A percentile compares a stretch with the other conserved stretches of the same genome.
phyloP scores from a whole-genome alignment of 805 yeast genomes.

The Spathaspora boniae region DNA sequence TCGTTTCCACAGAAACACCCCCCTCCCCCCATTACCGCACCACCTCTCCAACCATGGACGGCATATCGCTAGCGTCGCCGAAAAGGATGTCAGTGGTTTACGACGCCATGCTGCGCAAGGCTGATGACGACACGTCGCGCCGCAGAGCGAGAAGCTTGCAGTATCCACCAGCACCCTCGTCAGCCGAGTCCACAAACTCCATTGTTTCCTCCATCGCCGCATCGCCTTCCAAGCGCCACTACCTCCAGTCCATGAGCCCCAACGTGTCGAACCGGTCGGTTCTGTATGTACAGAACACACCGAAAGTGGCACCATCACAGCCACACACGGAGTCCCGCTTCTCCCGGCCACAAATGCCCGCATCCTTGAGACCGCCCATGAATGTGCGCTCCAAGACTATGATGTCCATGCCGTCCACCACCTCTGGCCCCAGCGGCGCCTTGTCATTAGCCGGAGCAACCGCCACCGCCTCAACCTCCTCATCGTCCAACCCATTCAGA shows the following conservation, averaged over 20 bases:
- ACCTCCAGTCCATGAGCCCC: constrained; percentile 35
- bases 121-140: too few relatives aligned
- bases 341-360: constrained; percentile 13
- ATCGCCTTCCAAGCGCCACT: constrained; percentile 21
- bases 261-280: constrained; percentile 28
- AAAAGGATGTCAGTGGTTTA: background rate
- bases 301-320: background rate
- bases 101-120: too few relatives aligned
- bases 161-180: constrained; percentile 1
- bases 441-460: too few relatives aligned
- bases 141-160: background rate
- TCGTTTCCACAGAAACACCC: too few relatives aligned
- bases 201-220: too few relatives aligned
- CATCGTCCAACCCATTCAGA: constrained; percentile 11
- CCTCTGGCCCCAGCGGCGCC: constrained; percentile 17
- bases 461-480: background rate
- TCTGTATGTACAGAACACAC: constrained; percentile 15
- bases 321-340: constrained; percentile 6
- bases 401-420: constrained; percentile 16
- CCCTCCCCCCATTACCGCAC: too few relatives aligned
- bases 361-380: constrained; percentile 19
- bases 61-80: constrained; percentile 1
- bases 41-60: background rate
- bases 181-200: too few relatives aligned
- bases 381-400: constrained; percentile 26